Evolutionary conservation across 1,284 basidiomycete genomes (phyloP).

Genomic region (Porodaedalea pini): DNA sequence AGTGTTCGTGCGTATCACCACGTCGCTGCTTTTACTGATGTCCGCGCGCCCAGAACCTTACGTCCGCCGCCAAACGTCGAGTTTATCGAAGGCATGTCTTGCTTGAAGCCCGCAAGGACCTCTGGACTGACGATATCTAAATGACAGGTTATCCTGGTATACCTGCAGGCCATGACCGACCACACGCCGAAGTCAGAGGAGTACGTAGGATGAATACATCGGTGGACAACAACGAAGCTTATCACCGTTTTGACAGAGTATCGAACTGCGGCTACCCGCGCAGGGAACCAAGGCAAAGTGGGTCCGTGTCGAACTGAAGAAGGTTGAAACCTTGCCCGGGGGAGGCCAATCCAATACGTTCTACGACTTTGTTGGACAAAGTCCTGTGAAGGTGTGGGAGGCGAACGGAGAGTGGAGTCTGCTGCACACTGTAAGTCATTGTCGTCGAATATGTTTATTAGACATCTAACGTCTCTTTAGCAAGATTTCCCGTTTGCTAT

Average conservation of each 20-base stretch:
- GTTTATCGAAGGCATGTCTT: conserved; percentile 66
- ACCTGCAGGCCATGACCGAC: conserved; percentile 63
- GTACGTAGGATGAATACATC: conserved; percentile 47
- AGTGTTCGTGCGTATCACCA: conserved; percentile 23
- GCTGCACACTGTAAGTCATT: conserved; percentile 59
- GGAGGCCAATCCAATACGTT: conserved; percentile 66
- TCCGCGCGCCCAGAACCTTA: conserved; percentile 48
- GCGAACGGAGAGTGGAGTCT: conserved; percentile 68
- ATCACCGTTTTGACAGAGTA: conserved; percentile 46
- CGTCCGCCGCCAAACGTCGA: conserved; percentile 80
- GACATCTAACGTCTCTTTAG: conserved; percentile 29
- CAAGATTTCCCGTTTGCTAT: conserved; percentile 80
- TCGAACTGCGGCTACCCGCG: conserved; percentile 73
- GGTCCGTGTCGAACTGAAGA: conserved; percentile 83
- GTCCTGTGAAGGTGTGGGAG: conserved; percentile 68
- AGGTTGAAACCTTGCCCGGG: conserved; percentile 77
- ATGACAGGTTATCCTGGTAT: conserved; percentile 74
- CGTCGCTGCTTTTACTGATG: conserved; percentile 9
- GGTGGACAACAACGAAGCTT: conserved; percentile 9
- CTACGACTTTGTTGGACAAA: conserved; percentile 68
- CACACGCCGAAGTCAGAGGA: conserved; percentile 75
- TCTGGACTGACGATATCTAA: background rate
- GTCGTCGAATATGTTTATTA: conserved; percentile 3
- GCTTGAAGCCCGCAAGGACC: background rate
- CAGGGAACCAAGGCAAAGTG: conserved; percentile 85